phyloP scores from a whole-genome alignment of 2,329 filamentous ascomycete species.

The Phaeomoniella chlamydospora region DNA sequence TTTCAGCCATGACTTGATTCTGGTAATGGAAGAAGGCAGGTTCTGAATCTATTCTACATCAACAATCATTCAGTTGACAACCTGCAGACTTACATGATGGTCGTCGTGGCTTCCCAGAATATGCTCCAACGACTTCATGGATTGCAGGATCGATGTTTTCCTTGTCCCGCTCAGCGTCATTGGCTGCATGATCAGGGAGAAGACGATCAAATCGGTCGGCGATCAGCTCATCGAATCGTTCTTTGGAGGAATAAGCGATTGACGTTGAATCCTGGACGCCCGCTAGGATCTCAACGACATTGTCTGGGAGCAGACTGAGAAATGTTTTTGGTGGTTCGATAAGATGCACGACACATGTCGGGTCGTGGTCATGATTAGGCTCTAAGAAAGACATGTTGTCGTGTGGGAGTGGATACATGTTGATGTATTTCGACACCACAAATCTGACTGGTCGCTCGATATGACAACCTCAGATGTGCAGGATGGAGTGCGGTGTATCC shows the following conservation, averaged over 20 bases:
- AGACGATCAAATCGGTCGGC: constrained; percentile 9
- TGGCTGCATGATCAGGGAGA: constrained; percentile 1
- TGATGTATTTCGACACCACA: too few species aligned
- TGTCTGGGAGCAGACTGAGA: constrained; percentile 6
- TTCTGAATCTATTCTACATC: constrained; percentile 6
- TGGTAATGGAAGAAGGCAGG: constrained; percentile 9
- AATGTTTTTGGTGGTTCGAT: neutral
- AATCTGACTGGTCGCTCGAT: too few species aligned
- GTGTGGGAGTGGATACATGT: neutral
- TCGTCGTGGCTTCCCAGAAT: neutral
- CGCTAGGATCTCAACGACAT: constrained; percentile 8
- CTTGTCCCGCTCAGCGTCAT: neutral
- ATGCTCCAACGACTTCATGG: neutral
- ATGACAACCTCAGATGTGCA: too few species aligned
- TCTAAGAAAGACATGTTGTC: neutral
- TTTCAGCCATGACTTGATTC: constrained; percentile 8
- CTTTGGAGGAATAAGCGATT: constrained; percentile 9
- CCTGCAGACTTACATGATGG: neutral
- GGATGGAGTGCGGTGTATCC: too few species aligned
- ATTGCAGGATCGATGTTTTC: neutral
- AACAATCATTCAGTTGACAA: too few species aligned
- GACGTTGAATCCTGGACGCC: constrained; percentile 10
- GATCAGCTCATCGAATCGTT: constrained; percentile 7
- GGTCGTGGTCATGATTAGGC: neutral
- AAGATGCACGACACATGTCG: neutral